phyloP scores from a whole-genome alignment of 306 rosid genomes.

The Lathyrus oleraceus region DNA sequence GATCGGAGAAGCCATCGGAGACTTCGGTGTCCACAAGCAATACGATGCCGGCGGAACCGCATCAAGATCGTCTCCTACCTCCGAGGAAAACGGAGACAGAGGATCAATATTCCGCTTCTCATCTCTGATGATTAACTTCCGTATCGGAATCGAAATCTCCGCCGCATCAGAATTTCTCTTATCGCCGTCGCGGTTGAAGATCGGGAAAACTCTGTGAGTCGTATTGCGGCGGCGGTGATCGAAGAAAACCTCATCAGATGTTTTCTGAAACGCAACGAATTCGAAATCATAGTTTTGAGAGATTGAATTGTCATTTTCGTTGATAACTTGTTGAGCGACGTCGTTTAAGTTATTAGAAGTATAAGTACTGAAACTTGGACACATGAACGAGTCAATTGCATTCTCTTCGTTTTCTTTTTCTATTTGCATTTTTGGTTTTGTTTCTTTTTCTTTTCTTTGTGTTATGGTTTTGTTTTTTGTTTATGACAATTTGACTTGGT shows the following conservation, averaged over 20 bases:
- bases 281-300: slow-evolving; percentile 47
- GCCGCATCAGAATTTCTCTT: not conserved
- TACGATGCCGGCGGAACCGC: slow-evolving; percentile 59
- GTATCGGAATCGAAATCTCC: slow-evolving; percentile 36
- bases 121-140: slow-evolving; percentile 35
- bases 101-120: not conserved
- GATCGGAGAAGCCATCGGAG: slow-evolving; percentile 29
- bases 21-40: slow-evolving; percentile 79
- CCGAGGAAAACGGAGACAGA: slow-evolving; percentile 35
- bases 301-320: not conserved
- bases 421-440: slow-evolving; percentile 15
- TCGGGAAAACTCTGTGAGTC: slow-evolving; percentile 55
- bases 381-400: slow-evolving; percentile 27
- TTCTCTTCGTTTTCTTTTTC: slow-evolving; percentile 4
- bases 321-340: slow-evolving; percentile 28
- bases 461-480: no score
- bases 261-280: slow-evolving; percentile 52
- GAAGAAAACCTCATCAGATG: slow-evolving; percentile 33
- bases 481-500: not conserved
- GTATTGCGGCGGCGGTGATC: slow-evolving; percentile 1
- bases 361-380: slow-evolving; percentile 53
- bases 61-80: slow-evolving; percentile 57
- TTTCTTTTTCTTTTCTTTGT: no score
- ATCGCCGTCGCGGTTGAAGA: slow-evolving; percentile 51
- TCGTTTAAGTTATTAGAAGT: slow-evolving; percentile 29